Evolutionary conservation across 2,329 filamentous ascomycete genomes (phyloP).

Genomic region (Ophiocordyceps camponoti-rufipedis): DNA sequence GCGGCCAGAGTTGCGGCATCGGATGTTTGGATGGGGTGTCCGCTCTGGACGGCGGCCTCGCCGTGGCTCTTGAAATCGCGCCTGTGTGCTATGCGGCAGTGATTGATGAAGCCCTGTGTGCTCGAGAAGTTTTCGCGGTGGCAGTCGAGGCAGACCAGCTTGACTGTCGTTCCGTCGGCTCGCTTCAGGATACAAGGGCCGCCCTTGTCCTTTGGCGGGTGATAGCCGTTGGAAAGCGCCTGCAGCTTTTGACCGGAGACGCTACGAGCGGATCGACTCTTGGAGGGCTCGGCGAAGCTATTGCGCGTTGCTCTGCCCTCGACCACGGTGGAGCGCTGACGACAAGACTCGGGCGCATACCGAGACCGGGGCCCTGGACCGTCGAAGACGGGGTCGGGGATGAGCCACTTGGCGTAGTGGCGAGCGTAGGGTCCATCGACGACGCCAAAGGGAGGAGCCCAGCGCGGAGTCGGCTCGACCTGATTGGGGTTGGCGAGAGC

Average conservation of each 20-base stretch:
- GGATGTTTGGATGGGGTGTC: constrained; percentile 51
- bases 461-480: constrained; percentile 50
- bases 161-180: constrained; percentile 71
- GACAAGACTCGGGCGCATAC: constrained; percentile 20
- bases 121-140: constrained; percentile 83
- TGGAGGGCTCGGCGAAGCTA: constrained; percentile 31
- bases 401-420: constrained; percentile 90
- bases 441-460: constrained; percentile 79
- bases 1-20: constrained; percentile 6
- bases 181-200: constrained; percentile 74
- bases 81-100: constrained; percentile 90
- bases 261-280: constrained; percentile 30
- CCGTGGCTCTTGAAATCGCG: constrained; percentile 92
- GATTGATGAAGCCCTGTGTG: constrained; percentile 98
- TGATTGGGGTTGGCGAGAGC: constrained; percentile 38
- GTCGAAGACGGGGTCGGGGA: constrained; percentile 77
- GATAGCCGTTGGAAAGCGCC: constrained; percentile 50
- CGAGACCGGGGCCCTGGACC: constrained; percentile 34
- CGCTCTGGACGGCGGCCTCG: constrained; percentile 75
- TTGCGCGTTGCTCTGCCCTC: constrained; percentile 71
- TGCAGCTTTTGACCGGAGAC: constrained; percentile 44
- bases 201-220: constrained; percentile 60
- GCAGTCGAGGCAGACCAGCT: constrained; percentile 80
- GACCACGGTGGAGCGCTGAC: constrained; percentile 23
- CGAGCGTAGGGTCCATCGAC: constrained; percentile 82